Percentiles rank a stretch among this genome's conserved stretches.
Conservation (phyloP, 2,329 filamentous ascomycete genomes). For the Monilinia fructicola region DNA sequence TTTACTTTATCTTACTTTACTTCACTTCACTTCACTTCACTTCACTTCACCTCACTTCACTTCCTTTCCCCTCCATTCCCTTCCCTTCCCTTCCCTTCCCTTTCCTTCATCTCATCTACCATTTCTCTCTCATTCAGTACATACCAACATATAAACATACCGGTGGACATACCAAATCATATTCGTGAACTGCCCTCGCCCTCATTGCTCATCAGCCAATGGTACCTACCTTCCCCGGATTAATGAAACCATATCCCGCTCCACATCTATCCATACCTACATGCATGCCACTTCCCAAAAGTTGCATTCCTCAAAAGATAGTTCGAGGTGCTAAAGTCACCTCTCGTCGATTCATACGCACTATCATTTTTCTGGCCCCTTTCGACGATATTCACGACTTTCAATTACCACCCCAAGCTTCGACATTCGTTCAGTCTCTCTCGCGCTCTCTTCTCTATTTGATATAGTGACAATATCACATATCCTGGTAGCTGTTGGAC, state of each 20-base stretch:
- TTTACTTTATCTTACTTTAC: too few species aligned
- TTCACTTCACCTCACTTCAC: background rate
- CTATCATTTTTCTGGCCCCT: conserved; percentile 1
- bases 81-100: background rate
- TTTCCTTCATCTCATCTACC: too few species aligned
- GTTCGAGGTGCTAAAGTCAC: background rate
- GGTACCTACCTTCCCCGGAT: conserved; percentile 37
- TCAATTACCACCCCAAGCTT: conserved; percentile 1
- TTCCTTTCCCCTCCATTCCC: background rate
- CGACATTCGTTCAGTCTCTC: conserved; percentile 16
- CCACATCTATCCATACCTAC: background rate
- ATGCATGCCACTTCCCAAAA: conserved; percentile 19
- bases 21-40: background rate
- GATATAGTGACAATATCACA: conserved; percentile 17
- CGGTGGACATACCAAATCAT: background rate
- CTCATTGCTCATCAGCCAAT: conserved; percentile 28
- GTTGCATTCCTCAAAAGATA: conserved; percentile 20
- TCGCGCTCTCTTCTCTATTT: conserved; percentile 21
- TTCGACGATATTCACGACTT: conserved; percentile 1
- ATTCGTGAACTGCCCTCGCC: background rate
- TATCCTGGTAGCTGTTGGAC: conserved; percentile 22
- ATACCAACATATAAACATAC: too few species aligned
- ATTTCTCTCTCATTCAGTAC: too few species aligned
- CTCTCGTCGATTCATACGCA: background rate
- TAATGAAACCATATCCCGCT: conserved; percentile 32